Evolutionary conservation across 2,329 filamentous ascomycete genomes (phyloP), one percentile per base, ranked within the genome.

Genomic region (Zasmidium angulare): DNA sequence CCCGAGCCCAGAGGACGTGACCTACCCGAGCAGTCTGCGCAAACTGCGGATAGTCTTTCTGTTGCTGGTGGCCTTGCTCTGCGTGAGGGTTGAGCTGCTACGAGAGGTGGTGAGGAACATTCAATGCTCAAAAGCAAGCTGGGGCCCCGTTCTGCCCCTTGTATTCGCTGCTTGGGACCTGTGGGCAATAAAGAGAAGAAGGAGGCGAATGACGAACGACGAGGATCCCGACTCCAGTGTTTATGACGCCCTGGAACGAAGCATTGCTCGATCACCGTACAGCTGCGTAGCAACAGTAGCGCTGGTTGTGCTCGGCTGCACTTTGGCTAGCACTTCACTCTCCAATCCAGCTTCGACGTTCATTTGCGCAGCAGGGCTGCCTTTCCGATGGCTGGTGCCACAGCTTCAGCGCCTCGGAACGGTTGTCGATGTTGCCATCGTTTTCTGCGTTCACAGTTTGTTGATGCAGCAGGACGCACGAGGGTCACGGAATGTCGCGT

Each of bases 331-430:
- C 14, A 69, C 70, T 1, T 69, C 78, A 17, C 68, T 73, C 7
- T 60, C 67, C 43, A 74, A 71, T 48, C 75, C 72, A 17, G 66
- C 69, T 46, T 81, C 80, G 17, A 81, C 79, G 2, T 80, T 80
- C 58, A 80, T 84, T 21, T 84, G 82, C 64, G 76, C 80, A 1
- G 68, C 75, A 11, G 66, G 72, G 1, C 71, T 75, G 26, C 63
- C 69, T 19, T 71, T 75, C 40, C 66, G 68, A 26, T 63, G 68
- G 53, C 65, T 68, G 10, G 66, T 80, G 7, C 76, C 74, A 6
- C 61, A 67, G 2, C 62, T 80, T 51, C 77, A 78, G 62, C 55
- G 75, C 26, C 29, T 76, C 23, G 75, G 72, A 22, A 63, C 75
- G 1, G 26, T 75, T 7, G 59, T 82, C 20, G 81, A 84, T 63